Evolutionary conservation across 192 early-diverging fungal genomes (phyloP), one percentile per base, ranked within the genome.

Genomic region (Dissophora globulifera): DNA sequence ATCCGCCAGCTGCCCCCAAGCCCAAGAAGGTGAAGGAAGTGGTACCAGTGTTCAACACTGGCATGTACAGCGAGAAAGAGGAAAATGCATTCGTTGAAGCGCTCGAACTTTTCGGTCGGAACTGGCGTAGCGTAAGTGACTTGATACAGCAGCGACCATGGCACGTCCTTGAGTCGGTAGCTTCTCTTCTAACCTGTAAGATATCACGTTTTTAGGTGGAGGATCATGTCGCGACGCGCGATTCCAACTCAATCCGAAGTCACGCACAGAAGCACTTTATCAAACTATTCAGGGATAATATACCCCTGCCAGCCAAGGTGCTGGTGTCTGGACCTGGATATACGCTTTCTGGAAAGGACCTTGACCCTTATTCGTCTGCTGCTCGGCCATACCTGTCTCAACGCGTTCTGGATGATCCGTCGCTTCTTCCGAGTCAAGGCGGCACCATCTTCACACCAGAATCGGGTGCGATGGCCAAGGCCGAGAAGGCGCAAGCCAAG

Each of bases 261-360:
- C 95, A 95, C 67, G 93, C 94, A 35, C 94, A 95, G 82, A 95
- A 95, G 72, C 90, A 94, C 70, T 94, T 96, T 63, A 95, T 95
- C 78, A 93, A 94, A 70, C 79, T 96, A 68, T 96, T 86, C 75
- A 78, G 95, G 29, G 95, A 94, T 62, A 88, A 81, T 20, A 69
- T 92, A 43, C 92, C 92, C 33, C 78, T 96, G 45, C 95, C 95
- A n/a, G 83, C 78, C 52, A 96, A 93, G 80, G 92, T 95, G 48
- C 32, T 67, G 33, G 84, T 86, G 59, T 79, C 89, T 20, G 92
- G 93, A 40, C 82, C 80, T 30, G 93, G 93, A 26, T 93, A 94
- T 69, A 94, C 93, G 11, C 81, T 94, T 9, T 93, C 91, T 57
- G 95, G 95, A 19, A 88, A 90, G 20, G 89, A 92, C n/a, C 82